phyloP scores from a whole-genome alignment of 257 asterid species.

The Thymus mandschuricus region DNA sequence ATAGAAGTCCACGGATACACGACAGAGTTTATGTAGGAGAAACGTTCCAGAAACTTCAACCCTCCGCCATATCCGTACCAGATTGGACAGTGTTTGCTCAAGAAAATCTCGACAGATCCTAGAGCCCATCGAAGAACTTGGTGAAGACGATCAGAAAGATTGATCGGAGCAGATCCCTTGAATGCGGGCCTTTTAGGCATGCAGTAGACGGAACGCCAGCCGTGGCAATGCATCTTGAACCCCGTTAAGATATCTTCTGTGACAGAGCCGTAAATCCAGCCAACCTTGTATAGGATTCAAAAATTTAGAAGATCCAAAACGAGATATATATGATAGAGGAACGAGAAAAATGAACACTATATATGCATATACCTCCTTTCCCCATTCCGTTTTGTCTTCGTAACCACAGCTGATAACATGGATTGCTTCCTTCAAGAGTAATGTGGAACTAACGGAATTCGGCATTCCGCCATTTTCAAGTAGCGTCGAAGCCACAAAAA shows the following conservation, averaged over 20 bases:
- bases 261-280: constrained; percentile 95
- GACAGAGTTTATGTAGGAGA: constrained; percentile 85
- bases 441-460: constrained; percentile 41
- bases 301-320: constrained; percentile 22
- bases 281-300: constrained; percentile 56
- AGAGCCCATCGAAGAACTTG: constrained; percentile 98
- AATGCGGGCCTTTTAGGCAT: constrained; percentile 82
- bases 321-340: neutral
- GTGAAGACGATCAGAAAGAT: constrained; percentile 92
- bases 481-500: constrained; percentile 73
- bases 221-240: constrained; percentile 96
- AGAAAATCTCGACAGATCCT: constrained; percentile 89
- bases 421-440: constrained; percentile 73
- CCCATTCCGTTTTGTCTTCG: constrained; percentile 98
- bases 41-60: constrained; percentile 72
- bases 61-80: constrained; percentile 98
- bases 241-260: constrained; percentile 96
- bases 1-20: constrained; percentile 92
- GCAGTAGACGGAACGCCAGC: constrained; percentile 96
- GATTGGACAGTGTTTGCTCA: constrained; percentile 89
- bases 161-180: constrained; percentile 90
- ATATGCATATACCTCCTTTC: constrained; percentile 67
- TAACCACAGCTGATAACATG: constrained; percentile 97
- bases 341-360: neutral
- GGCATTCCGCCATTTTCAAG: constrained; percentile 71